Evolutionary conservation across 148 eudicot genomes (phyloP).

Genomic region (Cornus suecica): DNA sequence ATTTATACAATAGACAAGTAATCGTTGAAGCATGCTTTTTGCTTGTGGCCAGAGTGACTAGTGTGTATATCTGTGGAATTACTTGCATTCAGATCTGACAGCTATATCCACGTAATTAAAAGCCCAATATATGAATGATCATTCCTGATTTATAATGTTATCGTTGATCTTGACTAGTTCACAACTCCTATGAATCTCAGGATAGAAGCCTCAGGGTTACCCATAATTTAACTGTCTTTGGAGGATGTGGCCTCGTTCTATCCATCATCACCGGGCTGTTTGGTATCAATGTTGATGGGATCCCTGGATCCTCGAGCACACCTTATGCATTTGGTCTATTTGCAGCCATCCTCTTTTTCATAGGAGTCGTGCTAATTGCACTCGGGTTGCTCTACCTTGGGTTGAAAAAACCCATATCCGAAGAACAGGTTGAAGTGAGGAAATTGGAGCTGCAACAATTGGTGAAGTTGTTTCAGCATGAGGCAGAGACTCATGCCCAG

Average conservation of each 20-base stretch:
- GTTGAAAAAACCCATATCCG: constrained; percentile 61
- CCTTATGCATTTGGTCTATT: constrained; percentile 88
- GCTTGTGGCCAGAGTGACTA: not conserved
- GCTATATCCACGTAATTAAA: no score
- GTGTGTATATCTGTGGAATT: not conserved
- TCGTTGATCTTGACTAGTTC: not conserved
- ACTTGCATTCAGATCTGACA: no score
- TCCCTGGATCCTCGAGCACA: constrained; percentile 68
- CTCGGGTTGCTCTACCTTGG: constrained; percentile 77
- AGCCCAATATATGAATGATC: not conserved
- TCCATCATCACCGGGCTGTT: constrained; percentile 85
- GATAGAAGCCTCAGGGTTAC: constrained; percentile 86
- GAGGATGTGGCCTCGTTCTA: constrained; percentile 85
- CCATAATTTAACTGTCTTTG: constrained; percentile 81
- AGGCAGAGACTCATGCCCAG: constrained; percentile 93
- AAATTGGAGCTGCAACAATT: constrained; percentile 82
- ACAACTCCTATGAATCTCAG: constrained; percentile 28
- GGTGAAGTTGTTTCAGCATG: constrained; percentile 92
- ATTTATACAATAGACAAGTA: not conserved
- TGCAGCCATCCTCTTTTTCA: constrained; percentile 46
- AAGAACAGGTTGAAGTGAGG: constrained; percentile 72
- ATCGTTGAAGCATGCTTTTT: not conserved
- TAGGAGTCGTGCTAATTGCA: constrained; percentile 59
- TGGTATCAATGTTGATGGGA: constrained; percentile 92
- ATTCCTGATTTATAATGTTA: not conserved